These are phyloP conservation scores for Trichoderma sp. DNA, from an alignment of 2,329 filamentous ascomycete species.

Conservation along the genomic window DNA sequence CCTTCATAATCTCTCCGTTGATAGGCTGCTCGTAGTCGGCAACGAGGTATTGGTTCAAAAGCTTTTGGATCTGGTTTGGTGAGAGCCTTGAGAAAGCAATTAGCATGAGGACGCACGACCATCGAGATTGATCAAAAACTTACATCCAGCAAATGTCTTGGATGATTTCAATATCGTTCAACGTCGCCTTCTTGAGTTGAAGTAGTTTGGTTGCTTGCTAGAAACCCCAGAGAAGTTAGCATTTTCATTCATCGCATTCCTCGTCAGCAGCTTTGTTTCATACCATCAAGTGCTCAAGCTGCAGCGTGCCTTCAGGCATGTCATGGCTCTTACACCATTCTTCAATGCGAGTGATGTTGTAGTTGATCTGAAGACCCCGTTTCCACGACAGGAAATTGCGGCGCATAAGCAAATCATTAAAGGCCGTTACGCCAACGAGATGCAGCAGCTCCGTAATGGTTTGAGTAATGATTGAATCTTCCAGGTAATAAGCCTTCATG, in stretches of 20 bases:
- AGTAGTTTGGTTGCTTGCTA: slow-evolving; percentile 97
- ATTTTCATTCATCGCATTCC: not conserved
- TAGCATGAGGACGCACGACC: not conserved
- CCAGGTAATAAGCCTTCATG: slow-evolving; percentile 98
- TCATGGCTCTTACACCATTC: slow-evolving; percentile 99
- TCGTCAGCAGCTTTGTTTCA: slow-evolving; percentile 21
- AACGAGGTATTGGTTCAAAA: slow-evolving; percentile 96
- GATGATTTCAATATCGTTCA: slow-evolving; percentile 99
- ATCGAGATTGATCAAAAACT: slow-evolving; percentile 39
- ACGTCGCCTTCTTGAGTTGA: slow-evolving; percentile 96
- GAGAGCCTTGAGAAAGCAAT: slow-evolving; percentile 63
- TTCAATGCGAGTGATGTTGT: slow-evolving; percentile 98
- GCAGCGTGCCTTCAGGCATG: slow-evolving; percentile 96
- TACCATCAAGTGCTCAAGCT: slow-evolving; percentile 97
- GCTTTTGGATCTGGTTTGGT: slow-evolving; percentile 97
- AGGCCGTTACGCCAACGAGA: slow-evolving; percentile 93
- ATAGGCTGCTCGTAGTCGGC: slow-evolving; percentile 99
- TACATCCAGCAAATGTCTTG: slow-evolving; percentile 99
- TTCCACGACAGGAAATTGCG: slow-evolving; percentile 99
- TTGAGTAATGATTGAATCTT: slow-evolving; percentile 93
- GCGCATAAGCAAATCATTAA: slow-evolving; percentile 97
- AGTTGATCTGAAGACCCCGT: slow-evolving; percentile 98
- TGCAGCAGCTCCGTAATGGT: slow-evolving; percentile 90
- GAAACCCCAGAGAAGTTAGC: slow-evolving; percentile 26
- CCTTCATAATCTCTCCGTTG: slow-evolving; percentile 99